A percentile compares a stretch with the other conserved stretches of the same genome.
phyloP scores from a whole-genome alignment of 2,329 filamentous ascomycete genomes.

The Pseudocercospora musae region DNA sequence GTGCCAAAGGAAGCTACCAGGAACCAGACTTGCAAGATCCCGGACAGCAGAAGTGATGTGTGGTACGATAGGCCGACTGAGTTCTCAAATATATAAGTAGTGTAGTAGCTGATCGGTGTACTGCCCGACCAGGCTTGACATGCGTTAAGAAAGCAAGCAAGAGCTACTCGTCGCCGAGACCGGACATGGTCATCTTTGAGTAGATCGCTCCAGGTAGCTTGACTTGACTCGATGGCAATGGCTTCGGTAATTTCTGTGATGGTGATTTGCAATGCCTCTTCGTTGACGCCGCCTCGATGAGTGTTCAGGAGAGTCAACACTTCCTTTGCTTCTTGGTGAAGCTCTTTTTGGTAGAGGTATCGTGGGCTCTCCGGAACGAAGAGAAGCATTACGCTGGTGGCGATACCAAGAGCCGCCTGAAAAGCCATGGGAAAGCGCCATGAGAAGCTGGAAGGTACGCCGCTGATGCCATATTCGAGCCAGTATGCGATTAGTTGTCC shows the following conservation, averaged over 20 bases:
- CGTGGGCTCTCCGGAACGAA: neutral
- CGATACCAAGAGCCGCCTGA: neutral
- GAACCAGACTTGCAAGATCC: neutral
- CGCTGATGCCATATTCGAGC: conserved; percentile 9
- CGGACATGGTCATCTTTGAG: neutral
- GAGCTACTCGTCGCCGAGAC: conserved; percentile 1
- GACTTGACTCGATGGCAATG: conserved; percentile 1
- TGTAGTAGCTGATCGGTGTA: neutral
- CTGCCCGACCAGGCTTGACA: neutral
- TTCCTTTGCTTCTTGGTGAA: conserved; percentile 1
- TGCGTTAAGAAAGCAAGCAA: conserved; percentile 4
- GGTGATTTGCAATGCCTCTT: neutral
- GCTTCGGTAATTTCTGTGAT: conserved; percentile 5
- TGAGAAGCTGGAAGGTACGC: neutral
- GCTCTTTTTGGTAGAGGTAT: conserved; percentile 2
- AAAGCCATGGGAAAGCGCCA: conserved; percentile 4
- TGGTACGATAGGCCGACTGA: neutral
- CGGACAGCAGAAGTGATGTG: neutral
- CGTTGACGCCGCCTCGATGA: neutral
- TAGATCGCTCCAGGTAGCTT: conserved; percentile 3
- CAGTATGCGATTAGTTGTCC: conserved; percentile 12
- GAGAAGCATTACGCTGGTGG: neutral
- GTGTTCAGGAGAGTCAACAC: conserved; percentile 1
- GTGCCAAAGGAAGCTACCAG: neutral
- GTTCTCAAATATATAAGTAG: neutral